These are phyloP conservation scores for Omphalea diandra DNA, from an alignment of 441 rosid genomes.

Conservation along the genomic window DNA sequence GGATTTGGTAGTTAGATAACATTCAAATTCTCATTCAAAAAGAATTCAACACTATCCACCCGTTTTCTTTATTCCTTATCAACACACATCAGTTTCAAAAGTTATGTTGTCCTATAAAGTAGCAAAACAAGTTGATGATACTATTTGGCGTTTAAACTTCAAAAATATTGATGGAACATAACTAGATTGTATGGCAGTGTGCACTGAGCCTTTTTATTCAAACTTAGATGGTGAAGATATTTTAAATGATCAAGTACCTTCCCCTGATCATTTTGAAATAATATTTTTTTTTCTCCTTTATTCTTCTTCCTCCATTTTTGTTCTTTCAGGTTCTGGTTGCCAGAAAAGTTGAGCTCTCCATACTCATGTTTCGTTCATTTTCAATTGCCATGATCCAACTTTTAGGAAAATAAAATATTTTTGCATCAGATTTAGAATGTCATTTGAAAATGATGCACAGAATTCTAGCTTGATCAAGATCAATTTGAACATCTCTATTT, in stretches of 20 bases:
- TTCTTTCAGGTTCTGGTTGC: neutral
- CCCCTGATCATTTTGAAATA: neutral
- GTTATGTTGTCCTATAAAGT: neutral
- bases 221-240: neutral
- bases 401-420: neutral
- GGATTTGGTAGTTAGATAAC: slow-evolving; percentile 1
- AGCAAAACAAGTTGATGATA: neutral
- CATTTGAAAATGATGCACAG: neutral
- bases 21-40: slow-evolving; percentile 15
- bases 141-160: neutral
- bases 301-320: neutral
- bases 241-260: neutral
- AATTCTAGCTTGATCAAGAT: slow-evolving; percentile 5
- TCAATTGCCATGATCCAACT: neutral
- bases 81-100: neutral
- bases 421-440: neutral
- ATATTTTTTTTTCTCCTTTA: neutral
- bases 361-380: neutral
- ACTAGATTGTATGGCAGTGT: neutral
- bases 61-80: neutral
- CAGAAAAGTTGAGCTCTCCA: neutral
- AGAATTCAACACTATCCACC: neutral
- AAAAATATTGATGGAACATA: neutral
- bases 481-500: neutral
- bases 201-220: neutral